Conservation (phyloP, 2,329 filamentous ascomycete genomes). For the Colletotrichum sp. region DNA sequence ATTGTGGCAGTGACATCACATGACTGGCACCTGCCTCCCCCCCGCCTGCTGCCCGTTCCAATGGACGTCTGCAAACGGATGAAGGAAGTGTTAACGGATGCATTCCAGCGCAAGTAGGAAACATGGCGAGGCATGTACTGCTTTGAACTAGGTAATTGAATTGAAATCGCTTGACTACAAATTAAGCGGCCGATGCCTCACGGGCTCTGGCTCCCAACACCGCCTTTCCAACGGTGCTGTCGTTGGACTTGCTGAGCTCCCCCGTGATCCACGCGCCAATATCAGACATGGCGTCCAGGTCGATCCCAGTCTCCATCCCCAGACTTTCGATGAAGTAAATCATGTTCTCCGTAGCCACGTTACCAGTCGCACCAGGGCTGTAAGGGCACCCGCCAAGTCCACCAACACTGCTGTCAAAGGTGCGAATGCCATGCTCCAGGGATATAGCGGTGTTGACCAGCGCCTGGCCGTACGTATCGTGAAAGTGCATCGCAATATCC, state of each 20-base stretch:
- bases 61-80: background rate
- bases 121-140: background rate
- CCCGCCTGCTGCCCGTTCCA: background rate
- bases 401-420: constrained; percentile 80
- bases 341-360: constrained; percentile 84
- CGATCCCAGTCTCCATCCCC: constrained; percentile 76
- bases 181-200: background rate
- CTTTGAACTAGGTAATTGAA: background rate
- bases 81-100: background rate
- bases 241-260: constrained; percentile 67
- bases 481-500: constrained; percentile 83
- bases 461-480: constrained; percentile 87
- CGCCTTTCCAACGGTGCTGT: constrained; percentile 72
- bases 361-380: constrained; percentile 84
- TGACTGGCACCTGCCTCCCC: constrained; percentile 31
- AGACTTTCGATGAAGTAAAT: constrained; percentile 79
- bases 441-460: constrained; percentile 82
- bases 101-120: background rate
- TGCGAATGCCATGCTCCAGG: constrained; percentile 77
- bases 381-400: constrained; percentile 87
- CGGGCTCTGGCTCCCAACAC: constrained; percentile 55
- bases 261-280: constrained; percentile 76
- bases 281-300: constrained; percentile 69
- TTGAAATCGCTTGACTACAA: background rate
- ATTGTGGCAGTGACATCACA: constrained; percentile 40